A percentile compares a stretch with the other conserved stretches of the same genome.
These are phyloP conservation scores for Nematocida homosporus DNA, from an alignment of 371 early-diverging fungal genomes.

Conservation along the genomic window DNA sequence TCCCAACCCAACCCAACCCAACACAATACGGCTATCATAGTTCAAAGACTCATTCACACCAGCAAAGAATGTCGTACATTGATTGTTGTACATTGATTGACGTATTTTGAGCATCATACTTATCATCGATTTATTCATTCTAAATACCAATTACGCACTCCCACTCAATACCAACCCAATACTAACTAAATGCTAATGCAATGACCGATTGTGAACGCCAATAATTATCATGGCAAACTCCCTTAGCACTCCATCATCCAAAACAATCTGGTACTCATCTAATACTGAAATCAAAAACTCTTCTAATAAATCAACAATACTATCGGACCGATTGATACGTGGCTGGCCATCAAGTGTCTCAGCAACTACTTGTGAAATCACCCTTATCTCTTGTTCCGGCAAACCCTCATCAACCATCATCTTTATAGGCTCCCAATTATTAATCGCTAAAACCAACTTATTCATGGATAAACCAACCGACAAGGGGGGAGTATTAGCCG, in stretches of 20 bases:
- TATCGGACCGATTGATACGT: background rate
- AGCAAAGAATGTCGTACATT: no score
- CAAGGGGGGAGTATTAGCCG: background rate
- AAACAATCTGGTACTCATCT: conserved; percentile 26
- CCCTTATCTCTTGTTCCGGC: conserved; percentile 14
- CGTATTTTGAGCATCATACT: no score
- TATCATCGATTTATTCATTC: no score
- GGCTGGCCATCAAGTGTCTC: conserved; percentile 26
- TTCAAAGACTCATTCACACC: no score
- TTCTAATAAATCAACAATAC: conserved; percentile 19
- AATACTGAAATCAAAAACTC: conserved; percentile 39
- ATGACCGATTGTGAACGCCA: conserved; percentile 11
- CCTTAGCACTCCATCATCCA: conserved; percentile 25
- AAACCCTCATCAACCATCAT: conserved; percentile 33
- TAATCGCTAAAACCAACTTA: no score
- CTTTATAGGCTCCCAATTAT: conserved; percentile 28
- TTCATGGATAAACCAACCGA: conserved; percentile 5
- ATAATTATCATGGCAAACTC: conserved; percentile 14
- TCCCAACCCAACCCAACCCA: no score
- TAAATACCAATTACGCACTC: no score
- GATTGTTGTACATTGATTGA: no score
- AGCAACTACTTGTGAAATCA: conserved; percentile 8
- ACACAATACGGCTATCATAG: no score
- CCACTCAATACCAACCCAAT: no score
- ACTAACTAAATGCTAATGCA: no score